Evolutionary conservation across 148 eudicot genomes (phyloP).

Genomic region (Cornus florida): DNA sequence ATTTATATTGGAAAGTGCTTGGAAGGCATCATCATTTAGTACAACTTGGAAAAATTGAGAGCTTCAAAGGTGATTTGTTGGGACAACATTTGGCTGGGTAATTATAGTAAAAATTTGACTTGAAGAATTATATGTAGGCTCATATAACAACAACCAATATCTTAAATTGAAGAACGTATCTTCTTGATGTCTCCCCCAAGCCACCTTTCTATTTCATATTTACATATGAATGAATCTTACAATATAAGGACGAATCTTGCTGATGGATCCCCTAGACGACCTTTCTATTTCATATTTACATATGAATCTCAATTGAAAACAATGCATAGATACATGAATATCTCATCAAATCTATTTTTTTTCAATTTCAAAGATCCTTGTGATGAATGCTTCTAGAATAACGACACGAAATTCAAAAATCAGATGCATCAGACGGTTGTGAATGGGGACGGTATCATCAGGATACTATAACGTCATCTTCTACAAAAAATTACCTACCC

Average conservation of each 20-base stretch:
- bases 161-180: slow-evolving; percentile 33
- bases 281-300: background rate
- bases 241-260: slow-evolving; percentile 27
- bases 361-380: slow-evolving; percentile 34
- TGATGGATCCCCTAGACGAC: slow-evolving; percentile 25
- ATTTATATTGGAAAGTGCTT: background rate
- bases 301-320: slow-evolving; percentile 15
- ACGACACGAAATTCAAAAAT: no score
- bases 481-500: no score
- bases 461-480: no score
- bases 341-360: slow-evolving; percentile 13
- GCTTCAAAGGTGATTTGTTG: background rate
- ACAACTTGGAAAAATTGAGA: background rate
- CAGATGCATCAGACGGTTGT: no score
- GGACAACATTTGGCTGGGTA: background rate
- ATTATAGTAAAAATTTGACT: slow-evolving; percentile 18
- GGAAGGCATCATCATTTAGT: background rate
- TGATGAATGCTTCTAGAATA: slow-evolving; percentile 2
- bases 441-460: no score
- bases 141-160: slow-evolving; percentile 35
- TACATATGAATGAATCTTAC: slow-evolving; percentile 22
- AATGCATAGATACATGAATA: slow-evolving; percentile 17
- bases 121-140: slow-evolving; percentile 40
- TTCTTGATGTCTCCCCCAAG: slow-evolving; percentile 30
- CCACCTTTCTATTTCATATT: background rate